A percentile compares a stretch with the other conserved stretches of the same genome.
Evolutionary conservation across 2,329 filamentous ascomycete species (phyloP).

Genomic region (Xylaria sp.): DNA sequence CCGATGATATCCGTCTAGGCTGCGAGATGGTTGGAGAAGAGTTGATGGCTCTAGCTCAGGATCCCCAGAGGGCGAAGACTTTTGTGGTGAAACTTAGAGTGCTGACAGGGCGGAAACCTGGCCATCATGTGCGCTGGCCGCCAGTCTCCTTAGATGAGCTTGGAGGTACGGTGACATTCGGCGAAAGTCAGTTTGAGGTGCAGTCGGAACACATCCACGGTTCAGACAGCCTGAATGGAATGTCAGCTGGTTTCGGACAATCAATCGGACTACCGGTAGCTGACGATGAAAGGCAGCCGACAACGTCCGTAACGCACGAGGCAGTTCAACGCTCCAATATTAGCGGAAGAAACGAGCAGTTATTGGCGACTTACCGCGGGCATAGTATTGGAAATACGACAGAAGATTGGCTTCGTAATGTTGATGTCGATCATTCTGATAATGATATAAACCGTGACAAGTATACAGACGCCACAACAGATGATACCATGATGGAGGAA

Average conservation of each 20-base stretch:
- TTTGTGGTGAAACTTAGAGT: slow-evolving; percentile 56
- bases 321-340: not conserved
- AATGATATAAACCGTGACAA: slow-evolving; percentile 17
- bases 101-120: slow-evolving; percentile 57
- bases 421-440: slow-evolving; percentile 20
- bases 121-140: slow-evolving; percentile 38
- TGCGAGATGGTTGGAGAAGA: slow-evolving; percentile 56
- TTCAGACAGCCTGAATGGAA: slow-evolving; percentile 12
- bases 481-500: slow-evolving; percentile 22
- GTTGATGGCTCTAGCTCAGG: slow-evolving; percentile 54
- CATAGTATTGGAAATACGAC: slow-evolving; percentile 17
- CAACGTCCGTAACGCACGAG: not conserved
- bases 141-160: slow-evolving; percentile 33
- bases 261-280: slow-evolving; percentile 5
- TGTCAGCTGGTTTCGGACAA: not conserved
- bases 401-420: slow-evolving; percentile 28
- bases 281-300: not conserved
- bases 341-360: not conserved
- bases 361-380: not conserved
- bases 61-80: slow-evolving; percentile 48
- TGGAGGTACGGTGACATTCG: slow-evolving; percentile 14
- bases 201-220: slow-evolving; percentile 30
- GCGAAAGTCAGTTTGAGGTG: slow-evolving; percentile 11
- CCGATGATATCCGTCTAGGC: slow-evolving; percentile 52
- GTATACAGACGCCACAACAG: slow-evolving; percentile 20